Evolutionary conservation across 2,329 filamentous ascomycete species (phyloP).

Genomic region (Aspergillus pseudotamarii): DNA sequence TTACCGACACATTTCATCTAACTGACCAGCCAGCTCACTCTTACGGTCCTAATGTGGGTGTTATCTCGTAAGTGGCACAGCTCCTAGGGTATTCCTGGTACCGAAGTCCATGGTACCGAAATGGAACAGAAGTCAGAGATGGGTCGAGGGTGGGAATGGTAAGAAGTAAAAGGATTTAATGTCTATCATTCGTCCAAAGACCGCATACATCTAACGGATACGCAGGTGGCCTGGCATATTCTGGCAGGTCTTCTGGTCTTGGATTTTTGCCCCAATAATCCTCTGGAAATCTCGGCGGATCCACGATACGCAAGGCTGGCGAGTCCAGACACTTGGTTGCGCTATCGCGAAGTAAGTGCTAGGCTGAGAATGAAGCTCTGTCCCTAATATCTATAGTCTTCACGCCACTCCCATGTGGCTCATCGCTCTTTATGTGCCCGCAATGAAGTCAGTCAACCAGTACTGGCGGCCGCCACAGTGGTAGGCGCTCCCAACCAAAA

Average conservation of each 20-base stretch:
- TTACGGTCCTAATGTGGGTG: slow-evolving; percentile 63
- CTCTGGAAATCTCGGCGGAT: slow-evolving; percentile 65
- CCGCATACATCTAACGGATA: not conserved
- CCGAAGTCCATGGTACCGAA: slow-evolving; percentile 53
- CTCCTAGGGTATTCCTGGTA: slow-evolving; percentile 52
- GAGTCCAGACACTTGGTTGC: slow-evolving; percentile 61
- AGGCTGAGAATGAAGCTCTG: slow-evolving; percentile 11
- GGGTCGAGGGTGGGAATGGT: slow-evolving; percentile 66
- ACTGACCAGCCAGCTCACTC: slow-evolving; percentile 61
- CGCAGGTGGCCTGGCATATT: slow-evolving; percentile 33
- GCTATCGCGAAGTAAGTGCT: slow-evolving; percentile 47
- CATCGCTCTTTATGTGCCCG: slow-evolving; percentile 56
- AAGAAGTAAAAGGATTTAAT: not conserved
- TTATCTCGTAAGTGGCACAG: slow-evolving; percentile 67
- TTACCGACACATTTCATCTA: too few relatives aligned
- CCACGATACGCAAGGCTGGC: slow-evolving; percentile 68
- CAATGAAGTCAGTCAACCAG: slow-evolving; percentile 55
- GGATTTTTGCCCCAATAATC: slow-evolving; percentile 36
- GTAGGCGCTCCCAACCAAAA: slow-evolving; percentile 43
- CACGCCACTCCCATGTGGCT: slow-evolving; percentile 70
- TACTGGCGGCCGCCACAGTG: slow-evolving; percentile 65
- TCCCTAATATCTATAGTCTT: slow-evolving; percentile 46
- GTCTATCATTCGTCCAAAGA: not conserved
- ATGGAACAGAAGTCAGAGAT: slow-evolving; percentile 45
- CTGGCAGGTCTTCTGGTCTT: slow-evolving; percentile 29